Conservation (phyloP, 129 eudicot genomes). For the Escallonia herrerae region DNA sequence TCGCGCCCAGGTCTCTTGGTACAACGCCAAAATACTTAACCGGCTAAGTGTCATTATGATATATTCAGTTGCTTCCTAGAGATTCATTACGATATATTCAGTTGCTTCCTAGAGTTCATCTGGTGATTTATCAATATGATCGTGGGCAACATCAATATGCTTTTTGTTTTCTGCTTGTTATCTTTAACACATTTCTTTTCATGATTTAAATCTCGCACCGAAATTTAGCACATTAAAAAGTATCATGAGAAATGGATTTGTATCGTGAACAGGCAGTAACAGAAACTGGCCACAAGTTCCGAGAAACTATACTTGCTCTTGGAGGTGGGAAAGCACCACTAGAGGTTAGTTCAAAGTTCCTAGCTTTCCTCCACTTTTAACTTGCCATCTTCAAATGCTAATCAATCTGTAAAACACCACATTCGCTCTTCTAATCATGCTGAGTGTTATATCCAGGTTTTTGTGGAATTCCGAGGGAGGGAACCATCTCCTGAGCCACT, state of each 20-base stretch:
- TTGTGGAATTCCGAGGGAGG: slow-evolving; percentile 90
- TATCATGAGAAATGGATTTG: not conserved
- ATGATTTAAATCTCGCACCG: not conserved
- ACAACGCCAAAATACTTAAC: too few relatives aligned
- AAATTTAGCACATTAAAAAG: not conserved
- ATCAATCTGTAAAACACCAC: not conserved
- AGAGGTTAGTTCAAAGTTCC: slow-evolving; percentile 20
- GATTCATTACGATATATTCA: too few relatives aligned
- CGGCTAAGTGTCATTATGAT: too few relatives aligned
- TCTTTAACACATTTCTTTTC: not conserved
- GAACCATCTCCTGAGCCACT: slow-evolving; percentile 95
- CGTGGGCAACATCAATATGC: not conserved
- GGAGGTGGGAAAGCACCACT: slow-evolving; percentile 89
- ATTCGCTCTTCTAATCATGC: not conserved
- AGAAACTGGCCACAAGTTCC: slow-evolving; percentile 62
- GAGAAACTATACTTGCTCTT: slow-evolving; percentile 81
- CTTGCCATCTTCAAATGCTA: not conserved
- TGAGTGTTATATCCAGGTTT: slow-evolving; percentile 42
- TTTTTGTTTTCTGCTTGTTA: not conserved
- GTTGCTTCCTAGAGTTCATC: too few relatives aligned
- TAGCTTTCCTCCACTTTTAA: not conserved
- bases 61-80: too few relatives aligned
- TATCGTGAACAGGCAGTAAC: slow-evolving; percentile 50
- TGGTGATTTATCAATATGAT: too few relatives aligned
- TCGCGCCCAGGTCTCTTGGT: too few relatives aligned